Conservation (phyloP, 2,329 filamentous ascomycete species). For the Coniochaeta sp. region DNA sequence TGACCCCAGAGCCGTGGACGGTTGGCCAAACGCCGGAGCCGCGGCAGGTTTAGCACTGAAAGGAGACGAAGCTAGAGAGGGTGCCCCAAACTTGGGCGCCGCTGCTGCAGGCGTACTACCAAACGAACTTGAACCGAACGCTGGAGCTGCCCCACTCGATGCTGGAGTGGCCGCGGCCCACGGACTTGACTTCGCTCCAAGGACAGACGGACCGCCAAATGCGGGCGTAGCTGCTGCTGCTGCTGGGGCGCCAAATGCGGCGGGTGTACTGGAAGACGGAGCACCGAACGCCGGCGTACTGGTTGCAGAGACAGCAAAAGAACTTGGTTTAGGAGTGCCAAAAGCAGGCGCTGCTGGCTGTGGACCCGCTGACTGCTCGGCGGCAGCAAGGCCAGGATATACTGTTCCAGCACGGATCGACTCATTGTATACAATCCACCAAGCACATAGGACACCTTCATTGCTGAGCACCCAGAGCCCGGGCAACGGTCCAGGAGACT, state of each 20-base stretch:
- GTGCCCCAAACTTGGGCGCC: conserved; percentile 40
- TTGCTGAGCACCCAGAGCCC: conserved; percentile 81
- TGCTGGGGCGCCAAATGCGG: conserved; percentile 33
- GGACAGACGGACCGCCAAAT: conserved; percentile 38
- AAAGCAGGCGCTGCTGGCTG: conserved; percentile 17
- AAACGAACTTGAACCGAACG: conserved; percentile 14
- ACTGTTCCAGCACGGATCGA: conserved; percentile 67
- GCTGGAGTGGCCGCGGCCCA: conserved; percentile 38
- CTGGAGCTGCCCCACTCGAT: conserved; percentile 17
- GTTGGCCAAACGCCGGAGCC: conserved; percentile 44
- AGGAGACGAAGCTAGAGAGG: conserved; percentile 29
- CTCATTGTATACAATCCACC: conserved; percentile 90
- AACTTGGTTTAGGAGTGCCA: conserved; percentile 10
- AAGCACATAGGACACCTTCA: conserved; percentile 74
- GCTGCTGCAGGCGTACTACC: conserved; percentile 14
- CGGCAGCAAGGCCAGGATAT: conserved; percentile 61
- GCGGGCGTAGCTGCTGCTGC: conserved; percentile 22
- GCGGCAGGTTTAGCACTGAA: conserved; percentile 21
- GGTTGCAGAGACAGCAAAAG: conserved; percentile 15
- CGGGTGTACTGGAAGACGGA: conserved; percentile 13
- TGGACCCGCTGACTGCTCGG: conserved; percentile 22
- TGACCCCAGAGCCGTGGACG: conserved; percentile 24
- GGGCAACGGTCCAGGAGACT: conserved; percentile 74
- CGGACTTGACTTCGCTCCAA: conserved; percentile 44
- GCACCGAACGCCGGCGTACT: conserved; percentile 17